Conservation (phyloP, 2,329 filamentous ascomycete species). For the Colletotrichum coccodes region DNA sequence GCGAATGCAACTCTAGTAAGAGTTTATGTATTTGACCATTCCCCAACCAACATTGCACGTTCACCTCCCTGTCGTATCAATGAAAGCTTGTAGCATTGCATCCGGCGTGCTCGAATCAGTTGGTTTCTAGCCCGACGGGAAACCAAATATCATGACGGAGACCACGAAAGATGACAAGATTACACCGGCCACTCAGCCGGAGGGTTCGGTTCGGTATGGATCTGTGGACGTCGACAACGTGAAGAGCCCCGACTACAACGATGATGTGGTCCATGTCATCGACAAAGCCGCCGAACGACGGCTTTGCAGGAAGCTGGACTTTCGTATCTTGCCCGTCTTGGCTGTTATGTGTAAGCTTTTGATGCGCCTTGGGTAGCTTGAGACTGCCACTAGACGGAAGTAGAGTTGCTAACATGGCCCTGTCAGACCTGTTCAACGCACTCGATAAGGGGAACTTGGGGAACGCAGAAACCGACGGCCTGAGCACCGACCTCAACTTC, state of each 20-base stretch:
- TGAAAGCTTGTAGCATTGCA: background rate
- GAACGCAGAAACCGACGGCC: constrained; percentile 53
- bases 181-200: background rate
- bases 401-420: background rate
- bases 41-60: background rate
- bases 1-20: background rate
- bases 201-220: constrained; percentile 10
- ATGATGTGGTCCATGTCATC: constrained; percentile 40
- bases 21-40: background rate
- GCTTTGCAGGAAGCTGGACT: constrained; percentile 65
- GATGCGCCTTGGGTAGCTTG: background rate
- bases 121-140: background rate
- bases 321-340: constrained; percentile 62
- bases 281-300: constrained; percentile 58
- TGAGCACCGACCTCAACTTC: constrained; percentile 41
- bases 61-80: background rate
- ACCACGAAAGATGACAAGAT: constrained; percentile 10
- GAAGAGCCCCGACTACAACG: constrained; percentile 29
- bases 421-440: constrained; percentile 56
- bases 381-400: no score
- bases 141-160: background rate
- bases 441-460: constrained; percentile 54
- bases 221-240: background rate
- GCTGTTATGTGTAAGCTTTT: constrained; percentile 59
- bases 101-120: background rate